Evolutionary conservation across 108 stramenopile genomes (phyloP), one percentile per base, ranked within the genome.

Genomic region (Skeletonema tropicum): DNA sequence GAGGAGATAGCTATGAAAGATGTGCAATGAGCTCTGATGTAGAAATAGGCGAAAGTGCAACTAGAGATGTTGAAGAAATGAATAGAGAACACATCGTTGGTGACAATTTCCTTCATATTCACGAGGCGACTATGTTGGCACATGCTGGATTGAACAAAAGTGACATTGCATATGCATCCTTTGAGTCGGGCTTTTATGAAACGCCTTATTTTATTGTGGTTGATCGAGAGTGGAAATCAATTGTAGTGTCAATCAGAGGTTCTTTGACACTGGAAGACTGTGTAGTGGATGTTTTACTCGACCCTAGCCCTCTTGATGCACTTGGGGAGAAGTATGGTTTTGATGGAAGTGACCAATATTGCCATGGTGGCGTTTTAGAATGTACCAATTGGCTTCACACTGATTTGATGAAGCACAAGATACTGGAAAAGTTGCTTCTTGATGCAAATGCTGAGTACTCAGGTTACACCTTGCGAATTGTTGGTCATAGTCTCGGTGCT

Each of bases 401-500:
- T 23, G 97, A 97, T 74, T 83, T 97, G 66, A 71, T 81, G 63
- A 74, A 82, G 57, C 93, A 93, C 79, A 80, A 83, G 39, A 69
- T 88, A 30, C 60, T 96, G 58, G 85, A 92, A 2, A 71, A 60
- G 14, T 74, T 97, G 59, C 79, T 93, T 31, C 60, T 79, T 23
- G 85, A 82, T 39, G 74, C 81, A 42, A 70, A 90, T 62, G 67
- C 88, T 1, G 42, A 77, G 57, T 94, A 79, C 84, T 83, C 87
- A n/a, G 72, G 84, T 25, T 96, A 95, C 59, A 64, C 83, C 25
- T 72, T 99, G 15, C 89, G 93, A 39, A 75, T 98, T 13, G 93
- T 94, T 0, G 98, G 98, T 21, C 98, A 99, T 67, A 85, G 83
- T 36, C 80, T 99, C n/a, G 98, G 98, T 29, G 98, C 95, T 2